Conservation (phyloP, 352 stramenopile species). For the Pythium folliculosum region DNA sequence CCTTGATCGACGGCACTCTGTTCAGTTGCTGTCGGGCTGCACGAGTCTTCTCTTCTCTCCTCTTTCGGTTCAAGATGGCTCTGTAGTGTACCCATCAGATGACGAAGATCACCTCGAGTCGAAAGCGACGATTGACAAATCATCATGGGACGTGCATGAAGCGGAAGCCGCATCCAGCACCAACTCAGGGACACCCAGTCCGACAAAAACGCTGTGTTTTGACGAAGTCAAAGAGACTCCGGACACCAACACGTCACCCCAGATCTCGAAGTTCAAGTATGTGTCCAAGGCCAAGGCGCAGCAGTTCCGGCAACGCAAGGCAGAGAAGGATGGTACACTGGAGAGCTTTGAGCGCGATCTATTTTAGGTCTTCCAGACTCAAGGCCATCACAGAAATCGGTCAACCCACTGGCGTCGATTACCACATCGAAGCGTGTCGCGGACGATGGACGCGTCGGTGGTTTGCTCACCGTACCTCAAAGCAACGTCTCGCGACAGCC, state of each 20-base stretch:
- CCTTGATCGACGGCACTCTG: conserved; percentile 10
- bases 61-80: conserved; percentile 23
- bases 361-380: conserved; percentile 3
- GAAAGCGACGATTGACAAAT: background rate
- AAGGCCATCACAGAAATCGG: background rate
- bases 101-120: conserved; percentile 12
- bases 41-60: conserved; percentile 30
- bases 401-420: background rate
- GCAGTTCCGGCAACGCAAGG: conserved; percentile 23
- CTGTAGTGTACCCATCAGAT: conserved; percentile 23
- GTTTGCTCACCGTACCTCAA: conserved; percentile 54
- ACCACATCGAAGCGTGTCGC: background rate
- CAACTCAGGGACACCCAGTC: background rate
- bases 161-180: background rate
- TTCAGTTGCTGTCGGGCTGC: conserved; percentile 8
- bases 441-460: conserved; percentile 56
- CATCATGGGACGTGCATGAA: background rate
- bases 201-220: conserved; percentile 23
- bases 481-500: conserved; percentile 36
- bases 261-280: conserved; percentile 25
- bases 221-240: conserved; percentile 12
- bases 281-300: conserved; percentile 30
- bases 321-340: background rate
- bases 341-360: conserved; percentile 16
- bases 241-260: background rate